Evolutionary conservation across 1,284 basidiomycete species (phyloP), one percentile per base, ranked within the genome.

Genomic region (Marasmius fiardii): DNA sequence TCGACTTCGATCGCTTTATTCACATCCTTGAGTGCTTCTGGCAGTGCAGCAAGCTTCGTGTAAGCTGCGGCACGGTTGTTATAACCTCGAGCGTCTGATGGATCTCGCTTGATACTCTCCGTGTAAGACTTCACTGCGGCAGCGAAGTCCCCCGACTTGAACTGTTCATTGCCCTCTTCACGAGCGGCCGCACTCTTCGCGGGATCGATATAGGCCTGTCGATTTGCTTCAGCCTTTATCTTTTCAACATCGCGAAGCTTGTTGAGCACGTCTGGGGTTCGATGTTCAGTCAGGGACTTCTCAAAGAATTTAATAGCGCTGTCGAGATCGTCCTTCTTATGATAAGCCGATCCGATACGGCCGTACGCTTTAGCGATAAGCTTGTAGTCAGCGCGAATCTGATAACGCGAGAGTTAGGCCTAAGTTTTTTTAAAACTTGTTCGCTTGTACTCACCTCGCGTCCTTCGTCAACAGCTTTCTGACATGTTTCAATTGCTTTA

Each of bases 31-130:
- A 99, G 81, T 1, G 96, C 97, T 71, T 99, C 97, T 10, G 95
- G 92, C 20, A 98, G 74, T 2, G 97, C 97, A 37, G 84, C 82
- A 26, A 99, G 85, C 76, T 99, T 99, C 70, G 91, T 94, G 76
- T 98, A 98, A 20, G 95, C 95, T 31, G 94, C 91, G 16, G 97
- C 93, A 54, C 97, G 88, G 78, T 99, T 99, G 68, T 95, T 98
- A 79, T 97, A 99, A 14, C 92, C 94, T 61, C 90, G 81, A 10
- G 97, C 85, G 68, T 99, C 96, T 33, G 74, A 70, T 43, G 97
- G 97, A 65, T 93, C 88, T 53, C 97, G 89, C 77, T 98, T 98
- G 79, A 99, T 97, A 59, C 93, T 90, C 75, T 99, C 97, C 12
- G 90, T 85, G 76, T 99, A 99, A 43, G 83, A 80, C 75, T 92